A percentile compares a stretch with the other conserved stretches of the same genome.
Evolutionary conservation across 1,284 basidiomycete genomes (phyloP).

Genomic region (Pseudozyma sp.): DNA sequence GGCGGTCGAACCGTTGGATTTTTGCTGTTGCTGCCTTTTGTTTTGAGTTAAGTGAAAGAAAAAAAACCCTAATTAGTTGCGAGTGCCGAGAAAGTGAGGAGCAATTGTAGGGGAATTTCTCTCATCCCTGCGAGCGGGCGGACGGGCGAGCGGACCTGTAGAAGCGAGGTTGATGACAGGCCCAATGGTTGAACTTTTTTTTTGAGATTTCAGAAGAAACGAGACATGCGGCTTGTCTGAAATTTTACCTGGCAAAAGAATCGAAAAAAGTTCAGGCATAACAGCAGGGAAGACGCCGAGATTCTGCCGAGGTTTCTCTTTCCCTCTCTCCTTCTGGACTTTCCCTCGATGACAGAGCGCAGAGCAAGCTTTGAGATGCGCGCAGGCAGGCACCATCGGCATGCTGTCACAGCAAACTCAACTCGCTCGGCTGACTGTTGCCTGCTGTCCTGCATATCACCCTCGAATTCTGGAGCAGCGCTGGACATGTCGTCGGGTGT

Average conservation of each 20-base stretch:
- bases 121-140: too few relatives aligned
- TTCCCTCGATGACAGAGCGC: neutral
- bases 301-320: neutral
- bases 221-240: conserved; percentile 4
- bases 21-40: too few relatives aligned
- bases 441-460: neutral
- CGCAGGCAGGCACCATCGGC: neutral
- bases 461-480: neutral
- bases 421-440: neutral
- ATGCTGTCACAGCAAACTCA: neutral
- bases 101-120: too few relatives aligned
- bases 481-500: neutral
- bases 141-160: conserved; percentile 3
- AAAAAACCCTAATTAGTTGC: too few relatives aligned
- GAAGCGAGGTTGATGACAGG: conserved; percentile 20
- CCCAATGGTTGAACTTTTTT: conserved; percentile 13
- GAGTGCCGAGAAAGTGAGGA: too few relatives aligned
- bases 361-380: neutral
- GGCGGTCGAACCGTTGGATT: too few relatives aligned
- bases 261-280: neutral
- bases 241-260: neutral
- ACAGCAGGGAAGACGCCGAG: neutral
- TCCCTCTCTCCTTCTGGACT: neutral
- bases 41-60: too few relatives aligned
- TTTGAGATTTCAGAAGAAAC: conserved; percentile 36